Evolutionary conservation across 2,329 filamentous ascomycete genomes (phyloP).

Genomic region (Periglandula ipomoeae): DNA sequence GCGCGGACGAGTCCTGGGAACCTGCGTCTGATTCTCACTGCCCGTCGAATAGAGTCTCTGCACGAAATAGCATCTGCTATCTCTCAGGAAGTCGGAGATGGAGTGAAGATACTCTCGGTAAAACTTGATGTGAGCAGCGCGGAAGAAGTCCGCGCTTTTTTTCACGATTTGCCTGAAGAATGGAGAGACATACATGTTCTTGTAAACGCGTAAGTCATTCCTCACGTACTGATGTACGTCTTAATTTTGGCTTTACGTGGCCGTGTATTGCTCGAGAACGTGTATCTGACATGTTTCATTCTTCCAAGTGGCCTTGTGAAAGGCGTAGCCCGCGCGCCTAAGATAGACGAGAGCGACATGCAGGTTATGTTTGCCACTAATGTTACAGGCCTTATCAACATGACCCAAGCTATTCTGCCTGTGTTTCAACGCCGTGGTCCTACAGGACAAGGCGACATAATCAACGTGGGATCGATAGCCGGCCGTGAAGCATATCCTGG

Average conservation of each 20-base stretch:
- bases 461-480: slow-evolving; percentile 90
- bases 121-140: slow-evolving; percentile 82
- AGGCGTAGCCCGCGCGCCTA: slow-evolving; percentile 75
- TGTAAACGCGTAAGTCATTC: slow-evolving; percentile 75
- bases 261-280: too few relatives aligned
- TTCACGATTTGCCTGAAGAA: slow-evolving; percentile 64
- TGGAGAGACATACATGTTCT: slow-evolving; percentile 80
- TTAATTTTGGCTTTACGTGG: neutral
- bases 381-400: slow-evolving; percentile 87
- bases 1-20: slow-evolving; percentile 72
- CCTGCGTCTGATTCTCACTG: slow-evolving; percentile 79
- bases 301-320: slow-evolving; percentile 68
- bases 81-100: slow-evolving; percentile 62
- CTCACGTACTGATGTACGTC: neutral
- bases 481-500: slow-evolving; percentile 75
- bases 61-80: slow-evolving; percentile 71
- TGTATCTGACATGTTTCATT: slow-evolving; percentile 1
- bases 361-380: slow-evolving; percentile 86
- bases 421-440: slow-evolving; percentile 70
- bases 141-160: slow-evolving; percentile 63
- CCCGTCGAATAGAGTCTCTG: slow-evolving; percentile 72
- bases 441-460: slow-evolving; percentile 80
- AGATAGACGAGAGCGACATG: slow-evolving; percentile 76
- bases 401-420: slow-evolving; percentile 85
- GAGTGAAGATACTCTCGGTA: slow-evolving; percentile 73